Conservation (phyloP, 164 flowering plant genomes). For the Piper longum region DNA sequence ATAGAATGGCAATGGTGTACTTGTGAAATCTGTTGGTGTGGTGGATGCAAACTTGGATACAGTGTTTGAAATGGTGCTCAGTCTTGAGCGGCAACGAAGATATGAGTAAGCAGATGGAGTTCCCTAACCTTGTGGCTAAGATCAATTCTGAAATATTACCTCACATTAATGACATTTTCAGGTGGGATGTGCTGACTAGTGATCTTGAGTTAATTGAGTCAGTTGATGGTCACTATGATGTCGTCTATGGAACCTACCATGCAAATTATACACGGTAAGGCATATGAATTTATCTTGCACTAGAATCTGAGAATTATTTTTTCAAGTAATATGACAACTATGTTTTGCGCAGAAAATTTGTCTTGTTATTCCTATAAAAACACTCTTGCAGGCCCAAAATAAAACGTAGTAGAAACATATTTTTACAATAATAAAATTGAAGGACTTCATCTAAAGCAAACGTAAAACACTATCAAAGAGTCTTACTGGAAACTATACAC, state of each 20-base stretch:
- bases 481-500: too few relatives aligned
- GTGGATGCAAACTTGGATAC: slow-evolving; percentile 75
- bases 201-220: slow-evolving; percentile 77
- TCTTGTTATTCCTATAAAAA: too few relatives aligned
- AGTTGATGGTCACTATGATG: slow-evolving; percentile 67
- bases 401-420: too few relatives aligned
- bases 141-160: background rate
- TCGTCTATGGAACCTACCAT: slow-evolving; percentile 68
- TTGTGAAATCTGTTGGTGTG: slow-evolving; percentile 80
- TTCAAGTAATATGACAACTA: too few relatives aligned
- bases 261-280: slow-evolving; percentile 52
- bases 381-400: too few relatives aligned
- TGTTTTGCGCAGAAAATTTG: too few relatives aligned
- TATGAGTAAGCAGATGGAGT: slow-evolving; percentile 54
- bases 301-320: background rate
- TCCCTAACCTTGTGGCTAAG: background rate
- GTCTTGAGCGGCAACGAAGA: slow-evolving; percentile 53
- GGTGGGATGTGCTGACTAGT: slow-evolving; percentile 88
- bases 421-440: too few relatives aligned
- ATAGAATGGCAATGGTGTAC: slow-evolving; percentile 49
- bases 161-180: slow-evolving; percentile 31
- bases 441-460: too few relatives aligned
- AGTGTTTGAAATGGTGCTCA: slow-evolving; percentile 68
- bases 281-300: background rate
- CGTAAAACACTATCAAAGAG: too few relatives aligned